Evolutionary conservation across 345 rosid species (phyloP).

Genomic region (Arabidopsis suecica): DNA sequence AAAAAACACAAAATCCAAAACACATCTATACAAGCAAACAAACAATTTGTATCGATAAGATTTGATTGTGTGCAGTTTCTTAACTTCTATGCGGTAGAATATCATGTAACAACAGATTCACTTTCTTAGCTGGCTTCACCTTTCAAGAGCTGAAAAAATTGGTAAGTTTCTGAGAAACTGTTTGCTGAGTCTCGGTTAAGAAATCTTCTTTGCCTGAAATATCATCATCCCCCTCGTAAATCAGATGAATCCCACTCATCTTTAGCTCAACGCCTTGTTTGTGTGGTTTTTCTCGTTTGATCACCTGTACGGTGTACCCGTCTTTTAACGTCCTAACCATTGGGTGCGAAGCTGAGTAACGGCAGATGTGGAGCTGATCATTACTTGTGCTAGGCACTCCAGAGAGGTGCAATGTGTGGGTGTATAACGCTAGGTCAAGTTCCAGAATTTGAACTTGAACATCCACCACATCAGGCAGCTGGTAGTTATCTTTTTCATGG

Average conservation of each 20-base stretch:
- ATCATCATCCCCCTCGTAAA: conserved; percentile 46
- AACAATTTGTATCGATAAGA: not conserved
- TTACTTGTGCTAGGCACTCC: conserved; percentile 58
- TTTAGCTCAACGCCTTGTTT: conserved; percentile 31
- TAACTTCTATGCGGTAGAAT: conserved; percentile 7
- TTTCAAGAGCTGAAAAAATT: conserved; percentile 36
- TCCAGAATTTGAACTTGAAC: conserved; percentile 50
- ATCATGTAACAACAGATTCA: conserved; percentile 28
- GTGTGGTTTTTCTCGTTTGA: not conserved
- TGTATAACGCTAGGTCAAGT: conserved; percentile 1
- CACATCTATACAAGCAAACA: too few relatives aligned
- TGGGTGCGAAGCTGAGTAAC: conserved; percentile 47
- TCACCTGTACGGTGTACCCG: conserved; percentile 36
- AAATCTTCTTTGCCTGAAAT: not conserved
- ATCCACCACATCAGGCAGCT: conserved; percentile 47
- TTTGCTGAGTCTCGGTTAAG: not conserved
- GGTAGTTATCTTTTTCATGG: conserved; percentile 42
- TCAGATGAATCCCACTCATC: conserved; percentile 40
- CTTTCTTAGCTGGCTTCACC: conserved; percentile 28
- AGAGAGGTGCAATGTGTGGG: conserved; percentile 39
- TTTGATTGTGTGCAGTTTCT: not conserved
- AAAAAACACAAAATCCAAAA: too few relatives aligned
- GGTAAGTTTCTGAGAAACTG: conserved; percentile 43
- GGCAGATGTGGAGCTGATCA: conserved; percentile 62
- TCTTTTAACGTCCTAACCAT: conserved; percentile 44